Percentiles rank a stretch among this genome's conserved stretches.
Evolutionary conservation across 495 filamentous ascomycete species (phyloP).

Genomic region (Penicillium subrubescens): DNA sequence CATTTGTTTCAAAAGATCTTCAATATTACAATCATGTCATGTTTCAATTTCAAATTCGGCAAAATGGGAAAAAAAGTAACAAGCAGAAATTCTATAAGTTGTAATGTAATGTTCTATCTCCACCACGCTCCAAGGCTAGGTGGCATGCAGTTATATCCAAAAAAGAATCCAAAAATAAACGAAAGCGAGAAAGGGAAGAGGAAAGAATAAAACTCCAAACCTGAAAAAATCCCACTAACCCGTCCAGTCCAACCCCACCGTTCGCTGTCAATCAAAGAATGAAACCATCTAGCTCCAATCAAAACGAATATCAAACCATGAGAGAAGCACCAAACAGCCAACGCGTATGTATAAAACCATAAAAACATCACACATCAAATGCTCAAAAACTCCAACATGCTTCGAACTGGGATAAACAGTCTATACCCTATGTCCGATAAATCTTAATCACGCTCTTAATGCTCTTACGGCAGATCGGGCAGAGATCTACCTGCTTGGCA

Average conservation of each 20-base stretch:
- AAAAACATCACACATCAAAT: constrained; percentile 15
- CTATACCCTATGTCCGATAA: constrained; percentile 43
- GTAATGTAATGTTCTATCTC: constrained; percentile 11
- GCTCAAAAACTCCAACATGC: constrained; percentile 10
- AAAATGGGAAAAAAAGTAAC: background rate
- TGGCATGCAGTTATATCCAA: constrained; percentile 17
- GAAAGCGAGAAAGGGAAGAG: background rate
- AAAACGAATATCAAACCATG: constrained; percentile 5
- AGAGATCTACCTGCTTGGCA: constrained; percentile 62
- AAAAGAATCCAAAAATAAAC: background rate
- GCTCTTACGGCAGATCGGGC: constrained; percentile 64
- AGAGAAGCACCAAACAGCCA: background rate
- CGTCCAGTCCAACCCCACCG: background rate
- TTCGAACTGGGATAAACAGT: background rate
- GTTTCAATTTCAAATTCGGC: background rate
- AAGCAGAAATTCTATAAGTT: constrained; percentile 4
- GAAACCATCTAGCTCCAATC: background rate
- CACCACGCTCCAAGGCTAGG: constrained; percentile 1
- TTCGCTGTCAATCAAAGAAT: constrained; percentile 19
- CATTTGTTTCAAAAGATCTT: constrained; percentile 18
- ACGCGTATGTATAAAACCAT: constrained; percentile 2
- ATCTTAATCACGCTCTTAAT: constrained; percentile 62
- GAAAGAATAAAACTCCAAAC: constrained; percentile 4
- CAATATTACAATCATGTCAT: background rate
- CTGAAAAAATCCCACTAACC: background rate